Evolutionary conservation across 1,284 basidiomycete genomes (phyloP).

Genomic region (Cryptococcus jaspeensis): DNA sequence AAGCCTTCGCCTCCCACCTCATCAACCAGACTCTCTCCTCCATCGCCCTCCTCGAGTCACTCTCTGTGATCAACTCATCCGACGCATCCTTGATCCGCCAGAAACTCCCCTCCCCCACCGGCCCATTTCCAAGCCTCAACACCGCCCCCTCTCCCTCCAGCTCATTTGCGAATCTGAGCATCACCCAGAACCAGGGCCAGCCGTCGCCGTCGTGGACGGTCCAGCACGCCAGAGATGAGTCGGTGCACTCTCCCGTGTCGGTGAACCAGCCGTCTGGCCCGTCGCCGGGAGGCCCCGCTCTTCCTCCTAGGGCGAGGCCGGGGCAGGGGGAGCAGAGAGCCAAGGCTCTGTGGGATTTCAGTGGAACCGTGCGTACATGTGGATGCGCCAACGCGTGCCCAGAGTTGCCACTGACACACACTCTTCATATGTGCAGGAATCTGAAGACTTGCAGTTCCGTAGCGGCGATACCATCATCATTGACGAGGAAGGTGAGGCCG

Average conservation of each 20-base stretch:
- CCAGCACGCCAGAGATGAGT: slow-evolving; percentile 14
- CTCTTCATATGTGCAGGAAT: slow-evolving; percentile 21
- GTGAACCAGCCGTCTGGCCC: slow-evolving; percentile 2
- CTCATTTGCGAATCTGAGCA: slow-evolving; percentile 13
- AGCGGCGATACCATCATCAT: slow-evolving; percentile 43
- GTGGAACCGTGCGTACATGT: slow-evolving; percentile 28
- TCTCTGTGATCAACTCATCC: slow-evolving; percentile 29
- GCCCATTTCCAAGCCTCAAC: slow-evolving; percentile 32
- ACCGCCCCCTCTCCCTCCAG: slow-evolving; percentile 6
- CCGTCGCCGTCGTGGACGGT: slow-evolving; percentile 15
- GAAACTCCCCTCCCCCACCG: slow-evolving; percentile 37
- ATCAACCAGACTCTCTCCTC: slow-evolving; percentile 43
- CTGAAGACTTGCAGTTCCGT: slow-evolving; percentile 43
- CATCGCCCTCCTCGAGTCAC: slow-evolving; percentile 38
- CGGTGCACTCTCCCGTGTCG: not conserved
- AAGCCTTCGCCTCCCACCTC: slow-evolving; percentile 41
- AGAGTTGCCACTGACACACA: not conserved
- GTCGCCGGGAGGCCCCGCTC: slow-evolving; percentile 10
- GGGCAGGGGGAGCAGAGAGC: slow-evolving; percentile 24
- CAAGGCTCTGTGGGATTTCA: slow-evolving; percentile 47
- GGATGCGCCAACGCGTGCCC: not conserved
- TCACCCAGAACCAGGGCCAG: slow-evolving; percentile 2
- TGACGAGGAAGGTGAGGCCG: slow-evolving; percentile 42
- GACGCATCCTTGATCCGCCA: slow-evolving; percentile 40
- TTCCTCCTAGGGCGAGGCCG: slow-evolving; percentile 16